A percentile compares a stretch with the other conserved stretches of the same genome.
Evolutionary conservation across 768 basidiomycete genomes (phyloP).

Genomic region (Ephemerocybe angulata): DNA sequence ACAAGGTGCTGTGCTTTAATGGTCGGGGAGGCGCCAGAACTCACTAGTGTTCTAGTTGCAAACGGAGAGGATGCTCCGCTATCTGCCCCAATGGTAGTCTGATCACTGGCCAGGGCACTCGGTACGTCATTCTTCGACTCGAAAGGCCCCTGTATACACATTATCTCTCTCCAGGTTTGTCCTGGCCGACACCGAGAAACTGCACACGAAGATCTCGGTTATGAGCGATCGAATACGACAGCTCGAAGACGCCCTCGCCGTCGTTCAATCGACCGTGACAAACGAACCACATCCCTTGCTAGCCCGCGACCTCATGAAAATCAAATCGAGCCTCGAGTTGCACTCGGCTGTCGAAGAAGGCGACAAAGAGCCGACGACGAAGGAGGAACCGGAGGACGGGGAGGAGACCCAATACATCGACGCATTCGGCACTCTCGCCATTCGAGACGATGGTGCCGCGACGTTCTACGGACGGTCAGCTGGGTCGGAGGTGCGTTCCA

Average conservation of each 20-base stretch:
- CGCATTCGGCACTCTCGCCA: slow-evolving; percentile 65
- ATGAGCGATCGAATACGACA: slow-evolving; percentile 72
- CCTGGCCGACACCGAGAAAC: slow-evolving; percentile 65
- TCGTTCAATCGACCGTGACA: slow-evolving; percentile 47
- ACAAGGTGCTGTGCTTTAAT: slow-evolving; percentile 34
- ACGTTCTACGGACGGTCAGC: slow-evolving; percentile 74
- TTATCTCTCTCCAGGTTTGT: slow-evolving; percentile 47
- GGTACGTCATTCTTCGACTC: slow-evolving; percentile 37
- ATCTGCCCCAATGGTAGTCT: slow-evolving; percentile 79
- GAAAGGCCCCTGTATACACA: slow-evolving; percentile 1
- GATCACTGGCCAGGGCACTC: slow-evolving; percentile 73
- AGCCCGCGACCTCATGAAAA: slow-evolving; percentile 52
- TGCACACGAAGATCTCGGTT: slow-evolving; percentile 61
- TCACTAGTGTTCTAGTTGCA: slow-evolving; percentile 40
- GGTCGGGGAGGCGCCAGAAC: slow-evolving; percentile 1
- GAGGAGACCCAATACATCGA: slow-evolving; percentile 57
- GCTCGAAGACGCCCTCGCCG: slow-evolving; percentile 63
- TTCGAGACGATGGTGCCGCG: slow-evolving; percentile 64
- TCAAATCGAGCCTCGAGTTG: slow-evolving; percentile 68
- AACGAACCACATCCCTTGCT: slow-evolving; percentile 58
- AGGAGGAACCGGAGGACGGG: slow-evolving; percentile 33
- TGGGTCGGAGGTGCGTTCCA: slow-evolving; percentile 58
- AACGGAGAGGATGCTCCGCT: slow-evolving; percentile 69
- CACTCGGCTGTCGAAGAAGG: slow-evolving; percentile 50
- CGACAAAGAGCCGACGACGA: slow-evolving; percentile 36